Percentiles rank a stretch among this genome's conserved stretches.
Evolutionary conservation across 306 rosid genomes (phyloP).

Genomic region (Parietaria judaica): DNA sequence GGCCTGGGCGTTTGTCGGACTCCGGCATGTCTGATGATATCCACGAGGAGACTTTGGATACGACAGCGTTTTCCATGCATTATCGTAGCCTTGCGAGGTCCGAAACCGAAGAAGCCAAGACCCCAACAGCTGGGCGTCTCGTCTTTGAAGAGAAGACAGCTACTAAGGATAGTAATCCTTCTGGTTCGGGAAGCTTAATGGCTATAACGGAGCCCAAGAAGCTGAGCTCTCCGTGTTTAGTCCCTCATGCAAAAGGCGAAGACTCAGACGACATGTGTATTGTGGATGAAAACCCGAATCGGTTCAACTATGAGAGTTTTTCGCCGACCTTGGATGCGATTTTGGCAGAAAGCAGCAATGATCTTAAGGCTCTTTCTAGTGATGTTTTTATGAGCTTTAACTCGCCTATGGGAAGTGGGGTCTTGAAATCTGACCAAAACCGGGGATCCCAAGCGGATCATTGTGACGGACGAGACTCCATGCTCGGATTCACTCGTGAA

Average conservation of each 20-base stretch:
- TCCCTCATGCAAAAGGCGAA: conserved; percentile 27
- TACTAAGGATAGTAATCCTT: conserved; percentile 22
- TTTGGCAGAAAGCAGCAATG: conserved; percentile 47
- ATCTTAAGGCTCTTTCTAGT: conserved; percentile 26
- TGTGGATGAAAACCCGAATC: conserved; percentile 39
- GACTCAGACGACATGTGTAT: conserved; percentile 79
- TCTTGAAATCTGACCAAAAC: conserved; percentile 7
- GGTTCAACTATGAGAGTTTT: conserved; percentile 42
- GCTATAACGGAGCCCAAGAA: conserved; percentile 44
- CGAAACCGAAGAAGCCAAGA: conserved; percentile 60
- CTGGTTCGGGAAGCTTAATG: conserved; percentile 54
- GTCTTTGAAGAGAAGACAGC: conserved; percentile 44
- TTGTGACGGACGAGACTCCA: conserved; percentile 11
- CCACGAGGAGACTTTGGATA: conserved; percentile 78
- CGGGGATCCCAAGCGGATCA: conserved; percentile 4
- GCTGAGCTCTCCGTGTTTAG: conserved; percentile 22
- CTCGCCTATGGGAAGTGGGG: conserved; percentile 15
- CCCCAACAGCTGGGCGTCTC: conserved; percentile 46
- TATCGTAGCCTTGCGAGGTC: conserved; percentile 80
- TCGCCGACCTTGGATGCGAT: conserved; percentile 58
- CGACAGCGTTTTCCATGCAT: conserved; percentile 86
- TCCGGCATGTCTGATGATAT: conserved; percentile 55
- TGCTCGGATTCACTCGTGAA: conserved; percentile 16
- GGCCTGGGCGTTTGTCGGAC: conserved; percentile 59
- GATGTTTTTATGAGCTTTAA: conserved; percentile 11